A percentile compares a stretch with the other conserved stretches of the same genome.
Conservation (phyloP, 495 filamentous ascomycete genomes). For the Hapsidospora chrysogenum region DNA sequence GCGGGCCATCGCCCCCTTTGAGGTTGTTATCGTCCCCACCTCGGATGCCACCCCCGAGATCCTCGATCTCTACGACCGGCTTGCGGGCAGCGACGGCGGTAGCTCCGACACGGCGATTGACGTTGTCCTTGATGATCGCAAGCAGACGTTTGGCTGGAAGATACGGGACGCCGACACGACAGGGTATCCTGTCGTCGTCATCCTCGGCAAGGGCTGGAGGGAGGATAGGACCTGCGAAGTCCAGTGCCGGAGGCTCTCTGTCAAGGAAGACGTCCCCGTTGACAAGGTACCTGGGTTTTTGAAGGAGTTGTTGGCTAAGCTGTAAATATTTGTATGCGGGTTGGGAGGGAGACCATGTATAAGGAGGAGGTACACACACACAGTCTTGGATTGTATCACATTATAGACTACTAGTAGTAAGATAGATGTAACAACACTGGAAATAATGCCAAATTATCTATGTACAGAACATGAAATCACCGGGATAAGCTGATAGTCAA, state of each 20-base stretch:
- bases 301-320: constrained; percentile 19
- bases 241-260: constrained; percentile 42
- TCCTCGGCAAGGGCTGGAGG: constrained; percentile 58
- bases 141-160: constrained; percentile 58
- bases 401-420: too few species aligned
- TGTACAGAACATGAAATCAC: too few species aligned
- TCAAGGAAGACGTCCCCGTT: constrained; percentile 6
- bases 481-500: too few species aligned
- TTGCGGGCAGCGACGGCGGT: constrained; percentile 13
- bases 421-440: too few species aligned
- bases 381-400: too few species aligned
- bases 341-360: too few species aligned
- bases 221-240: constrained; percentile 47
- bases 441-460: too few species aligned
- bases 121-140: constrained; percentile 57
- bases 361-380: too few species aligned
- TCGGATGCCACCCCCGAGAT: constrained; percentile 33
- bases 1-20: constrained; percentile 67
- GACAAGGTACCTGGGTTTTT: constrained; percentile 15
- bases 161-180: constrained; percentile 69
- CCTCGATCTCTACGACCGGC: constrained; percentile 37
- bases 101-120: constrained; percentile 15
- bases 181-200: constrained; percentile 64
- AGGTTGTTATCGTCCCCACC: constrained; percentile 50
- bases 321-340: too few species aligned